Percentiles rank a stretch among this genome's conserved stretches.
These are phyloP conservation scores for Platanus orientalis DNA, from an alignment of 164 flowering plant genomes.

Conservation along the genomic window DNA sequence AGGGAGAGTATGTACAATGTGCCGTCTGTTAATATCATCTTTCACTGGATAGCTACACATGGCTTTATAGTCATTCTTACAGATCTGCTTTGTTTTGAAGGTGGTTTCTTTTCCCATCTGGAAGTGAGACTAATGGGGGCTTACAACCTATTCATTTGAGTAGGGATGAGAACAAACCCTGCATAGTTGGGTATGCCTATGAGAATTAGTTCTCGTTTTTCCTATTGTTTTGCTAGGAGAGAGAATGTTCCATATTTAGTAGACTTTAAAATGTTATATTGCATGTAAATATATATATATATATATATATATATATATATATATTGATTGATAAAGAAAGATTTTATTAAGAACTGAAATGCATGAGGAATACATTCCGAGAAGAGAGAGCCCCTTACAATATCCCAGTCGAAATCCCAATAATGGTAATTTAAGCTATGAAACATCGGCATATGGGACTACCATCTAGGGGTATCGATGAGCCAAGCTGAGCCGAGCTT, in stretches of 20 bases:
- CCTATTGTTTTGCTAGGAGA: not conserved
- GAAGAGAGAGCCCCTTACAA: no score
- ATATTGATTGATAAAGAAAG: no score
- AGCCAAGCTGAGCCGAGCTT: no score
- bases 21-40: constrained; percentile 2
- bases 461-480: no score
- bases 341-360: no score
- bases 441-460: no score
- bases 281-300: no score
- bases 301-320: no score
- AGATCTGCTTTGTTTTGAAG: constrained; percentile 32
- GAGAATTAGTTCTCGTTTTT: not conserved
- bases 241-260: not conserved
- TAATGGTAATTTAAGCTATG: no score
- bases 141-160: constrained; percentile 50
- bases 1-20: constrained; percentile 68
- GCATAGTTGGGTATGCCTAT: constrained; percentile 56
- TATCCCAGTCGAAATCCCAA: no score
- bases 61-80: not conserved
- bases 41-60: not conserved
- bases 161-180: constrained; percentile 55
- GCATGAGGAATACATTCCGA: no score
- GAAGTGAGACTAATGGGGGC: constrained; percentile 24
- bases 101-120: constrained; percentile 77
- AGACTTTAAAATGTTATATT: not conserved